Conservation (phyloP, 768 basidiomycete genomes). For the Lentinula aciculospora region DNA sequence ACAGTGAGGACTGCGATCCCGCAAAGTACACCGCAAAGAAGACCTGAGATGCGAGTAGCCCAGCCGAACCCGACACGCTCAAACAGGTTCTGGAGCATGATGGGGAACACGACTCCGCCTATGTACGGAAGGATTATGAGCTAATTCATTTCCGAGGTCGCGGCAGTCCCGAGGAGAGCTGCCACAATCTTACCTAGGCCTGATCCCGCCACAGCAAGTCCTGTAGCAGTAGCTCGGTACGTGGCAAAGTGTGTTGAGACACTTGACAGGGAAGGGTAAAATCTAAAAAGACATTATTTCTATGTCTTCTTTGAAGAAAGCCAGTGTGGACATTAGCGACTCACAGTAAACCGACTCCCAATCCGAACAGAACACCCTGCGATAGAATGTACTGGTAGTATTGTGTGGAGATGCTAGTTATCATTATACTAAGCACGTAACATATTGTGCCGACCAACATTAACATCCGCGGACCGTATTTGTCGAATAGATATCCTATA, state of each 20-base stretch:
- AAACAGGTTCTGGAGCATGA: conserved; percentile 57
- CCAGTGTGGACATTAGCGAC: conserved; percentile 18
- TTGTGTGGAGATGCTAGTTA: conserved; percentile 51
- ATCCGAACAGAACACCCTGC: conserved; percentile 62
- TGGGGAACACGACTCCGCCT: conserved; percentile 70
- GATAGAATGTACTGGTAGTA: conserved; percentile 59
- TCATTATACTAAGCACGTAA: conserved; percentile 45
- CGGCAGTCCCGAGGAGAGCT: neutral
- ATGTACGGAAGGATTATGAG: neutral
- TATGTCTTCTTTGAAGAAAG: neutral
- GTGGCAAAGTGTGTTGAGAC: conserved; percentile 60
- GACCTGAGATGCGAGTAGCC: conserved; percentile 53
- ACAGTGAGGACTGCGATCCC: conserved; percentile 42
- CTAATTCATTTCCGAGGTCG: neutral
- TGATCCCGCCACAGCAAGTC: conserved; percentile 67
- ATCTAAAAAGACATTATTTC: conserved; percentile 31
- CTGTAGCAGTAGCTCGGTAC: conserved; percentile 67
- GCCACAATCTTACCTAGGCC: conserved; percentile 46
- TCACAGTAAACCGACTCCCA: conserved; percentile 60
- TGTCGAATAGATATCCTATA: conserved; percentile 56
- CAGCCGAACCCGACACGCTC: conserved; percentile 51
- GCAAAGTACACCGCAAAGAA: conserved; percentile 45
- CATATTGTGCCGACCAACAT: conserved; percentile 47
- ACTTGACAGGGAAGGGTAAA: conserved; percentile 64
- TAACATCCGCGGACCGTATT: conserved; percentile 50